Base-by-base conservation (phyloP, 352 stramenopile genomes). In the Globisporangium abappressorium region DNA sequence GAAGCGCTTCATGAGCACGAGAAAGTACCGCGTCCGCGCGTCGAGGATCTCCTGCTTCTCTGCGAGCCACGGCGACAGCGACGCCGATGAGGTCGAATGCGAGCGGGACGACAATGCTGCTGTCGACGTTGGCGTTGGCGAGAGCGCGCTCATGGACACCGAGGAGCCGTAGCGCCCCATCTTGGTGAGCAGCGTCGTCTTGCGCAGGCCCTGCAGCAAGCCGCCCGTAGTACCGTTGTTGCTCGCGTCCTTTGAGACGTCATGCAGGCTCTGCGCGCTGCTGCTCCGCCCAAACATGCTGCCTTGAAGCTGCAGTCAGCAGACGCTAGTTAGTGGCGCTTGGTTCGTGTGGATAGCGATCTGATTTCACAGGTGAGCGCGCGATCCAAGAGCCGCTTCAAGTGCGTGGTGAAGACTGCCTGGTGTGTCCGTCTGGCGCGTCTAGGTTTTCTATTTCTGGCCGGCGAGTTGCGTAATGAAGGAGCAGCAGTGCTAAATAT, bases 121-220 rank as follows among this genome's bases (percentile, higher is more conserved):
- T 15, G 55, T 28, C 47, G 58, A 18, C 6, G 47, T 47, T 8
- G 54, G 24, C n/a, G 65, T 74, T n/a, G 36, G 53, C 49, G 63
- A 54, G 28, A 22, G 65, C 26, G 2, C 66, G 56, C 43, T 62
- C 65, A 65, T 56, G 7, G 28, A 58, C 14, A 68, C 3, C 2
- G 62, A 46, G 22, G 61, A 61, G 3, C 65, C 65, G 54, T 82
- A 85, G 38, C 83, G 81, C 14, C 74, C 73, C 56, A 93, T 91
- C 70, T 86, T 90, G 30, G 55, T 30, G 38, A 83, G 77, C 20
- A 77, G 74, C 53, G 90, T 91, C 67, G 85, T 91, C 67, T 74
- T 80, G 11, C 80, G 64, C 64, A 92, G 74, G 2, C 79, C 84
- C n/a, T 87, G 82, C 33, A 93, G 60, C 60, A 93, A 58, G 0